phyloP scores from a whole-genome alignment of 2,329 filamentous ascomycete genomes.

The Botrytis tulipae region DNA sequence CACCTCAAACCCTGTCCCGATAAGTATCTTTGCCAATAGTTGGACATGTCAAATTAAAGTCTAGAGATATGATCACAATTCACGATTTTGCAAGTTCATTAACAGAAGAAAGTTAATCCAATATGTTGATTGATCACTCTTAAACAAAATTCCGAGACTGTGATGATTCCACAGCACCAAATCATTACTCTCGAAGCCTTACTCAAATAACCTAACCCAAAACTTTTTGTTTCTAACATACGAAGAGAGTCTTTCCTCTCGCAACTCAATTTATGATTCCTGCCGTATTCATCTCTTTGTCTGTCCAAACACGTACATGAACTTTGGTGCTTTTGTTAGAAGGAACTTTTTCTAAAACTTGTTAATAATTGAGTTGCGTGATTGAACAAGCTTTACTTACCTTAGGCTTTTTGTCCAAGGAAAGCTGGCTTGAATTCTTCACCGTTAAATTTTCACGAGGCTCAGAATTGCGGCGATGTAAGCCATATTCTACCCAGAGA shows the following conservation, averaged over 20 bases:
- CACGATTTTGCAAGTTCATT: background rate
- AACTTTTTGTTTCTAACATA: too few species aligned
- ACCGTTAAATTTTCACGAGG: background rate
- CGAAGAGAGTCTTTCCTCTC: background rate
- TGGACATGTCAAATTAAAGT: background rate
- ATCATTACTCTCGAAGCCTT: background rate
- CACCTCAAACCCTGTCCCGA: background rate
- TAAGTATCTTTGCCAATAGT: background rate
- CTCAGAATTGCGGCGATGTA: background rate
- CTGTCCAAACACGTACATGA: background rate
- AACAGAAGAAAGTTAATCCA: background rate
- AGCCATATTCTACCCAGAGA: background rate
- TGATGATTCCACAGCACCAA: background rate
- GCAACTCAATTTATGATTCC: background rate
- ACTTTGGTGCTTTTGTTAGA: background rate
- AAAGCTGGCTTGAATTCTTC: accelerated
- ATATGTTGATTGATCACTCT: background rate
- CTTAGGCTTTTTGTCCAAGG: background rate
- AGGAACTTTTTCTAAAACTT: background rate
- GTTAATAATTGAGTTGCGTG: background rate
- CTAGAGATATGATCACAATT: background rate
- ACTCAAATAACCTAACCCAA: too few species aligned
- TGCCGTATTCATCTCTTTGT: background rate
- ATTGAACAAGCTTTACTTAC: background rate
- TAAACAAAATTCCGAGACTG: background rate